Percentiles rank a stretch among this genome's conserved stretches.
phyloP scores from a whole-genome alignment of 495 filamentous ascomycete species.

The Penicillium ochrochloron region DNA sequence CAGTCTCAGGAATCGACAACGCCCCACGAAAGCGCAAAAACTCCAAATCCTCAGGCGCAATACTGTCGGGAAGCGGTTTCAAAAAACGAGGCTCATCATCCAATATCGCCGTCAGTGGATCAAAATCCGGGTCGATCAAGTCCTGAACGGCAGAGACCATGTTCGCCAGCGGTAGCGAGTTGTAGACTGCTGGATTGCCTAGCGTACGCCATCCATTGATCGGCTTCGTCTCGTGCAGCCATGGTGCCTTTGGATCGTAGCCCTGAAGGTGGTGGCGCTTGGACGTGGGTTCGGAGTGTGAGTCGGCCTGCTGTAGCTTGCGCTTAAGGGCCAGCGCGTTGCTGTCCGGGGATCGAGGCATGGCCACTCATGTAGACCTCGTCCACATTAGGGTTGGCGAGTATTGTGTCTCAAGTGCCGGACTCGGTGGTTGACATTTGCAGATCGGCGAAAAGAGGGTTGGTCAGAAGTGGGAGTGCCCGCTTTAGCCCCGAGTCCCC shows the following conservation, averaged over 20 bases:
- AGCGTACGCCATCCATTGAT: slow-evolving; percentile 38
- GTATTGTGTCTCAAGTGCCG: background rate
- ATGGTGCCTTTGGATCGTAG: slow-evolving; percentile 44
- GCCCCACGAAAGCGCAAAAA: slow-evolving; percentile 77
- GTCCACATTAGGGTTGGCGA: slow-evolving; percentile 12
- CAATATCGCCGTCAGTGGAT: slow-evolving; percentile 49
- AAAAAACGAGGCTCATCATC: slow-evolving; percentile 58
- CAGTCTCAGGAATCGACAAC: slow-evolving; percentile 65
- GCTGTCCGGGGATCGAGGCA: slow-evolving; percentile 28
- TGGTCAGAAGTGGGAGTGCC: slow-evolving; percentile 3
- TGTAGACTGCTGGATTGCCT: slow-evolving; percentile 35
- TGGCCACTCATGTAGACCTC: slow-evolving; percentile 18
- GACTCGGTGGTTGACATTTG: background rate
- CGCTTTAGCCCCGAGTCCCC: slow-evolving; percentile 10
- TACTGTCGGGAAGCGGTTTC: slow-evolving; percentile 49
- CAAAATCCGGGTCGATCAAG: slow-evolving; percentile 49
- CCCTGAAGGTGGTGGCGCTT: slow-evolving; percentile 38
- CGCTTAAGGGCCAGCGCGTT: slow-evolving; percentile 34
- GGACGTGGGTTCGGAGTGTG: slow-evolving; percentile 21
- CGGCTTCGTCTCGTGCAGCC: slow-evolving; percentile 39
- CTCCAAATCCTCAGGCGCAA: slow-evolving; percentile 70
- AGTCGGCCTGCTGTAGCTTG: slow-evolving; percentile 35
- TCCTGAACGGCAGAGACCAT: slow-evolving; percentile 51
- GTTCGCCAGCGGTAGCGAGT: slow-evolving; percentile 42
- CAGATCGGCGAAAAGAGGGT: slow-evolving; percentile 9